Conservation (phyloP, 257 asterid species). For the Gentiana macrophylla region DNA sequence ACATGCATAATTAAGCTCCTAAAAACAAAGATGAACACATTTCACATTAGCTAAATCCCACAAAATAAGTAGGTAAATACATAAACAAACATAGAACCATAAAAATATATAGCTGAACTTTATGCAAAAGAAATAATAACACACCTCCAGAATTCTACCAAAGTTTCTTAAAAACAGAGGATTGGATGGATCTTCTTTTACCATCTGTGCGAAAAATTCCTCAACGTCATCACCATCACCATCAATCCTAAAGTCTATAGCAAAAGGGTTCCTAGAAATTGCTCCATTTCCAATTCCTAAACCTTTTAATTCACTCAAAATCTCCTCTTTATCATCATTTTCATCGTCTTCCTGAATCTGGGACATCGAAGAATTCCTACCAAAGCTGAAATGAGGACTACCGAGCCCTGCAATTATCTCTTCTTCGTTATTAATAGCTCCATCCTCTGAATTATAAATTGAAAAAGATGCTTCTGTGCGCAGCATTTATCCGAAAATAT, state of each 20-base stretch:
- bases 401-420: constrained; percentile 16
- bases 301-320: constrained; percentile 18
- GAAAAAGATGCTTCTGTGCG: constrained; percentile 60
- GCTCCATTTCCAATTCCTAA: constrained; percentile 17
- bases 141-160: constrained; percentile 67
- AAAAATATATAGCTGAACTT: not conserved
- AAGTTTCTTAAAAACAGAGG: constrained; percentile 47
- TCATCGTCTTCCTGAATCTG: constrained; percentile 36
- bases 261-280: constrained; percentile 6
- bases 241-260: constrained; percentile 14
- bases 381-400: constrained; percentile 44
- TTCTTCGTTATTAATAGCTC: constrained; percentile 9
- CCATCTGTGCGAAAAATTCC: constrained; percentile 24
- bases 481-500: constrained; percentile 20
- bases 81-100: not conserved
- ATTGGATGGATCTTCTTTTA: constrained; percentile 35
- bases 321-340: constrained; percentile 11
- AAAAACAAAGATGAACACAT: too few relatives aligned
- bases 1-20: too few relatives aligned
- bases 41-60: too few relatives aligned
- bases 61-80: too few relatives aligned
- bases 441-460: constrained; percentile 37
- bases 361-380: constrained; percentile 19
- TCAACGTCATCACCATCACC: constrained; percentile 30
- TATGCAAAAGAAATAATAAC: constrained; percentile 4